These are phyloP conservation scores for Yamadazyma atmosphaerica DNA, from an alignment of 1,139 yeast species.

Conservation along the genomic window DNA sequence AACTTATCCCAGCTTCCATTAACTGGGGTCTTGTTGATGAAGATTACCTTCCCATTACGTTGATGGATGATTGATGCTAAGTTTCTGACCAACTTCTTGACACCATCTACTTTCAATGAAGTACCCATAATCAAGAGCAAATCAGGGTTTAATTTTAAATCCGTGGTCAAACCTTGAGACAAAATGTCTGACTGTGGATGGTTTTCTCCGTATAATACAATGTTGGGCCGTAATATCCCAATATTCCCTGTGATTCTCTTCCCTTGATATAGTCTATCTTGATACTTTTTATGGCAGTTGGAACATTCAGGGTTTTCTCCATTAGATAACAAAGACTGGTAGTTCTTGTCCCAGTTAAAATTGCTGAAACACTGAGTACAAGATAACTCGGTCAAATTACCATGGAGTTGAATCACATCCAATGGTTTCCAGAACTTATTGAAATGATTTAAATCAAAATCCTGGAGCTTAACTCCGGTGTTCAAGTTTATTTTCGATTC, in stretches of 20 bases:
- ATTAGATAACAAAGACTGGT: slow-evolving; percentile 41
- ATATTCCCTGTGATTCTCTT: slow-evolving; percentile 58
- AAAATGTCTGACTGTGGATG: slow-evolving; percentile 72
- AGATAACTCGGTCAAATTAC: slow-evolving; percentile 72
- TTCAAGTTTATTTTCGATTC: slow-evolving; percentile 44
- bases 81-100: slow-evolving; percentile 61
- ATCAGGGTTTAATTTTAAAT: slow-evolving; percentile 60
- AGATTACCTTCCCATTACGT: slow-evolving; percentile 58
- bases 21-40: slow-evolving; percentile 57
- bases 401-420: slow-evolving; percentile 88
- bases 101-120: slow-evolving; percentile 72
- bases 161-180: slow-evolving; percentile 58
- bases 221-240: slow-evolving; percentile 71
- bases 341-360: slow-evolving; percentile 62
- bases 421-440: slow-evolving; percentile 55
- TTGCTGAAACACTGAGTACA: slow-evolving; percentile 68
- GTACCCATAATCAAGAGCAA: slow-evolving; percentile 73
- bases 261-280: slow-evolving; percentile 57
- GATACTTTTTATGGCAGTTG: slow-evolving; percentile 52
- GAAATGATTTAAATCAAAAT: slow-evolving; percentile 29
- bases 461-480: slow-evolving; percentile 37
- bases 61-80: slow-evolving; percentile 61
- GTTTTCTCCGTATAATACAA: slow-evolving; percentile 76
- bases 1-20: slow-evolving; percentile 53
- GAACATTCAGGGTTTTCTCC: slow-evolving; percentile 70